Conservation (phyloP, 495 filamentous ascomycete genomes). For the Staphylotrichum longicolle region DNA sequence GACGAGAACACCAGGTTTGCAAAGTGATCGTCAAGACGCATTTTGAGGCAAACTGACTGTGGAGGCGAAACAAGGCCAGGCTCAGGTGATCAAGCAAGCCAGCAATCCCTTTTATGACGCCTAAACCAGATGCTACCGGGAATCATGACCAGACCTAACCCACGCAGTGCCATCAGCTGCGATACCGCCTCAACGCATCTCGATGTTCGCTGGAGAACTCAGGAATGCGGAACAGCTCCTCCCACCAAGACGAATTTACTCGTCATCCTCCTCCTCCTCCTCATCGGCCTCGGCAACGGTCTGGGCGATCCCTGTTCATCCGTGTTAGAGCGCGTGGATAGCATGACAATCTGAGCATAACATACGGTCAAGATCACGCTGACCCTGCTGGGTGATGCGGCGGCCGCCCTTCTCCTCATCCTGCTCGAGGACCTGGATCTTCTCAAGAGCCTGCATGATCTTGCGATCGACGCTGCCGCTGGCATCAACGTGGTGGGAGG, state of each 20-base stretch:
- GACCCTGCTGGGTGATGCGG: slow-evolving; percentile 92
- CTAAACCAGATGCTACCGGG: slow-evolving; percentile 41
- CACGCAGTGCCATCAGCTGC: slow-evolving; percentile 22
- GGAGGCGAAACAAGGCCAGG: slow-evolving; percentile 17
- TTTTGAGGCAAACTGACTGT: slow-evolving; percentile 11
- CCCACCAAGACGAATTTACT: slow-evolving; percentile 40
- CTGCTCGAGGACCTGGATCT: slow-evolving; percentile 94
- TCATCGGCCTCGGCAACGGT: slow-evolving; percentile 71
- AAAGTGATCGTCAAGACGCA: not conserved
- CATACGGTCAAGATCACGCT: slow-evolving; percentile 95
- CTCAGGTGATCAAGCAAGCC: slow-evolving; percentile 34
- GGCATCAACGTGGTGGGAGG: slow-evolving; percentile 93
- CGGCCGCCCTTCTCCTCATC: slow-evolving; percentile 97
- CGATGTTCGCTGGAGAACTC: not conserved
- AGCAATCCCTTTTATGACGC: slow-evolving; percentile 41
- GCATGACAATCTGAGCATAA: not conserved
- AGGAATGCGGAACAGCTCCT: slow-evolving; percentile 6
- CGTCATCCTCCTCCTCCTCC: slow-evolving; percentile 60
- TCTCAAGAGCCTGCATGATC: slow-evolving; percentile 93
- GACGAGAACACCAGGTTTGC: not conserved
- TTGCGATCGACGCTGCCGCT: slow-evolving; percentile 94
- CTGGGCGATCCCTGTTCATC: slow-evolving; percentile 60
- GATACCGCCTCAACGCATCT: not conserved
- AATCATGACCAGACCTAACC: slow-evolving; percentile 34
- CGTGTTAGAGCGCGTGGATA: slow-evolving; percentile 1